Evolutionary conservation across 768 basidiomycete genomes (phyloP).

Genomic region (Boletellus ananas): DNA sequence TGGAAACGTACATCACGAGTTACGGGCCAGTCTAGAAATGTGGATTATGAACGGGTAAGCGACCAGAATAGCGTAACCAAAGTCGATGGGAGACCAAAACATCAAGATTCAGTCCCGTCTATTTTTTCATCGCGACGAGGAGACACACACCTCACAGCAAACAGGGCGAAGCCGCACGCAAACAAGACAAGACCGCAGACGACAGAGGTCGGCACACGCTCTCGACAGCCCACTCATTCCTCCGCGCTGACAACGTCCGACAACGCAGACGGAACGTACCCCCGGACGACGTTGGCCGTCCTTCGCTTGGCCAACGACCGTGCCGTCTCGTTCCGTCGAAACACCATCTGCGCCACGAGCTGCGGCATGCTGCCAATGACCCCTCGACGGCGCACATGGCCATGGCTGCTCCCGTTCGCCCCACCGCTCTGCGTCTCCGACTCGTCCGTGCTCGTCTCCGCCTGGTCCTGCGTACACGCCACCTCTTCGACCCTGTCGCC

Average conservation of each 20-base stretch:
- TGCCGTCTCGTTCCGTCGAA: slow-evolving; percentile 38
- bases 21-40: too few relatives aligned
- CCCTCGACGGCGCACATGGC: slow-evolving; percentile 18
- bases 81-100: too few relatives aligned
- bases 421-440: slow-evolving; percentile 11
- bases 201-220: too few relatives aligned
- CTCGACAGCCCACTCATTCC: slow-evolving; percentile 2
- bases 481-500: slow-evolving; percentile 22
- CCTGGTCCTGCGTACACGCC: slow-evolving; percentile 15
- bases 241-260: slow-evolving; percentile 17
- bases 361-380: slow-evolving; percentile 34
- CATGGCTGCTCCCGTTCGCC: neutral
- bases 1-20: slow-evolving; percentile 18
- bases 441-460: slow-evolving; percentile 19
- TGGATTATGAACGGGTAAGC: neutral
- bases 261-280: slow-evolving; percentile 31
- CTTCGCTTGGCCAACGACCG: slow-evolving; percentile 39
- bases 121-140: slow-evolving; percentile 6
- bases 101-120: slow-evolving; percentile 22
- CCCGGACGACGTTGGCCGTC: slow-evolving; percentile 11
- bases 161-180: slow-evolving; percentile 4
- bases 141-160: slow-evolving; percentile 26
- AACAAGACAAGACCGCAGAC: slow-evolving; percentile 5
- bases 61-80: slow-evolving; percentile 12
- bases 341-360: slow-evolving; percentile 46